Percentiles rank a stretch among this genome's conserved stretches.
These are phyloP conservation scores for Rhytidhysteron rufulum DNA, from an alignment of 2,329 filamentous ascomycete genomes.

Conservation along the genomic window DNA sequence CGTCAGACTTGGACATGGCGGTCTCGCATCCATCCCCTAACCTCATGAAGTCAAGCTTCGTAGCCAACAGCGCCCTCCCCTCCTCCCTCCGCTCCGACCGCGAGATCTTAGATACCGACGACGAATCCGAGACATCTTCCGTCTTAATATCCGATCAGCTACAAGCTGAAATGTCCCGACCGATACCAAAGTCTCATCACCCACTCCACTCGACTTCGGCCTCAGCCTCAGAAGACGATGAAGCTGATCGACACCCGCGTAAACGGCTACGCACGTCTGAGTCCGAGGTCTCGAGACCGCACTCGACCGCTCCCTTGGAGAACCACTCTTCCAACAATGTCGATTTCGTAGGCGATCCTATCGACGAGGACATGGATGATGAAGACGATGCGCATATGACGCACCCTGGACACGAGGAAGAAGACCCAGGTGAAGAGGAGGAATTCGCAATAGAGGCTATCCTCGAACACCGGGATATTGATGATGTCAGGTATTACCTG, in stretches of 20 bases:
- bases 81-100: background rate
- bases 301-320: background rate
- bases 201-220: too few relatives aligned
- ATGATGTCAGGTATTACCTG: constrained; percentile 21
- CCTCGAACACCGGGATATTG: constrained; percentile 18
- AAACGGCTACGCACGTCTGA: background rate
- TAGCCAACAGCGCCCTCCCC: constrained; percentile 29
- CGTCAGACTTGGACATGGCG: background rate
- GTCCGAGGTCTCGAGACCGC: background rate
- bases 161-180: background rate
- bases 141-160: background rate
- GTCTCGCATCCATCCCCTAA: constrained; percentile 13
- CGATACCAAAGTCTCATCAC: background rate
- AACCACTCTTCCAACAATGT: background rate
- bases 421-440: too few relatives aligned
- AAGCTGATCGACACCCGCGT: background rate
- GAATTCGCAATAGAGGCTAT: constrained; percentile 26
- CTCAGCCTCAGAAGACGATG: background rate
- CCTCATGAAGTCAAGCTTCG: constrained; percentile 24
- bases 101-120: background rate
- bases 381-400: background rate
- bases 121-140: background rate
- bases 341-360: background rate
- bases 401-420: background rate
- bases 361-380: background rate